Evolutionary conservation across 2,329 filamentous ascomycete genomes (phyloP).

Genomic region (Paecilomyces sp.): DNA sequence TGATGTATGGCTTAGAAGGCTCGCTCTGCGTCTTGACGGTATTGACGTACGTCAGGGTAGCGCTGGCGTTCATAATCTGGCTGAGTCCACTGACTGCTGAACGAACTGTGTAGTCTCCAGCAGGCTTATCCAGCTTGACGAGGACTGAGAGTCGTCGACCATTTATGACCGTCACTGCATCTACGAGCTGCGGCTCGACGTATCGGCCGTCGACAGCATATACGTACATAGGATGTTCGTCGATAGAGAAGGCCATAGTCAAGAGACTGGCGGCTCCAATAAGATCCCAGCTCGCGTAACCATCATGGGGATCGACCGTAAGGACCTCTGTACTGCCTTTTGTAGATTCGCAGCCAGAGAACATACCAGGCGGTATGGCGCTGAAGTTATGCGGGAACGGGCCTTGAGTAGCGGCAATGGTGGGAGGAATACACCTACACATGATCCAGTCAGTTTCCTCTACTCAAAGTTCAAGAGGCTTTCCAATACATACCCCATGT

Average conservation of each 20-base stretch:
- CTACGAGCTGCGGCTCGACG: conserved; percentile 31
- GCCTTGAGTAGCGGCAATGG: neutral
- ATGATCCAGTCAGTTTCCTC: neutral
- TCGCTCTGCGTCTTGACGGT: conserved; percentile 8
- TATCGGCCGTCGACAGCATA: conserved; percentile 39
- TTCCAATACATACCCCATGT: conserved; percentile 3
- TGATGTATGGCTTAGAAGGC: conserved; percentile 41
- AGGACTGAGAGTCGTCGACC: conserved; percentile 37
- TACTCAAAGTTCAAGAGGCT: too few relatives aligned
- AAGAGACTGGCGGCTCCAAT: conserved; percentile 27
- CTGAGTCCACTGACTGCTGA: conserved; percentile 42
- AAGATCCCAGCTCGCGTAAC: conserved; percentile 32
- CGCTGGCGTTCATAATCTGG: conserved; percentile 51
- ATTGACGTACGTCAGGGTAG: conserved; percentile 39
- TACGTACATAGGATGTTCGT: conserved; percentile 38
- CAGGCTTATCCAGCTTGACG: conserved; percentile 36
- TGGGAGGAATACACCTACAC: conserved; percentile 1
- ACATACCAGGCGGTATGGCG: conserved; percentile 5
- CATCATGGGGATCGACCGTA: conserved; percentile 21
- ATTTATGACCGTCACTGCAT: conserved; percentile 24
- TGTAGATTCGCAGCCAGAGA: conserved; percentile 11
- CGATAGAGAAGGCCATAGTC: conserved; percentile 32
- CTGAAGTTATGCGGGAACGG: conserved; percentile 1
- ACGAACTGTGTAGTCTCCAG: conserved; percentile 50
- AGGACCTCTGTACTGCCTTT: conserved; percentile 19